phyloP scores from a whole-genome alignment of 768 basidiomycete species.

The Psilocybe tampanensis region DNA sequence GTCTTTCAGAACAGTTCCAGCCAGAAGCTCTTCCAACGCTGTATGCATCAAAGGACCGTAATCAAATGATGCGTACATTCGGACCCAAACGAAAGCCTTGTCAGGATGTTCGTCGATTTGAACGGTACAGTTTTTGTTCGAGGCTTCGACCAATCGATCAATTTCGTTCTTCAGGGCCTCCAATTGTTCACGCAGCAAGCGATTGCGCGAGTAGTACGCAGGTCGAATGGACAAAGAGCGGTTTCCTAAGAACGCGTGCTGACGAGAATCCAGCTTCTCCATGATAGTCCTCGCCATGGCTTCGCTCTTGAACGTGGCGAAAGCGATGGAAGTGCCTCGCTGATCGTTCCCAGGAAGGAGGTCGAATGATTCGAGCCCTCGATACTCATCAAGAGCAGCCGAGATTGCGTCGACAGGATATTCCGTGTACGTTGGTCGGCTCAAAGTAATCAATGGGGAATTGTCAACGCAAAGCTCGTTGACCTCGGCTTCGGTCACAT shows the following conservation, averaged over 20 bases:
- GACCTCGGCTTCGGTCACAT: conserved; percentile 32
- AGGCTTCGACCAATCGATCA: conserved; percentile 29
- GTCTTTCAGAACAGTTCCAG: conserved; percentile 36
- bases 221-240: conserved; percentile 38
- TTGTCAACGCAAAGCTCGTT: conserved; percentile 32
- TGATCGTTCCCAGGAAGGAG: conserved; percentile 31
- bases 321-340: conserved; percentile 38
- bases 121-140: conserved; percentile 33
- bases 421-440: conserved; percentile 36
- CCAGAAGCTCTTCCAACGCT: conserved; percentile 38
- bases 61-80: conserved; percentile 37
- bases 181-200: conserved; percentile 33
- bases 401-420: conserved; percentile 35
- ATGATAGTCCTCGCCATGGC: conserved; percentile 36
- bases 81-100: conserved; percentile 31
- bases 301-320: conserved; percentile 41
- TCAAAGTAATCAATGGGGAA: conserved; percentile 27
- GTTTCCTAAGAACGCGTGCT: conserved; percentile 40
- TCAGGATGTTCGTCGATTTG: conserved; percentile 24
- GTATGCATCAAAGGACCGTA: conserved; percentile 37
- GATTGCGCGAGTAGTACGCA: conserved; percentile 43
- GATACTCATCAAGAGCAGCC: conserved; percentile 34
- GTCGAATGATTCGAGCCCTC: conserved; percentile 43
- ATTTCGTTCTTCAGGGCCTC: conserved; percentile 37
- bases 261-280: conserved; percentile 25